phyloP scores from a whole-genome alignment of 768 basidiomycete species.

The Termitomyces sp. region DNA sequence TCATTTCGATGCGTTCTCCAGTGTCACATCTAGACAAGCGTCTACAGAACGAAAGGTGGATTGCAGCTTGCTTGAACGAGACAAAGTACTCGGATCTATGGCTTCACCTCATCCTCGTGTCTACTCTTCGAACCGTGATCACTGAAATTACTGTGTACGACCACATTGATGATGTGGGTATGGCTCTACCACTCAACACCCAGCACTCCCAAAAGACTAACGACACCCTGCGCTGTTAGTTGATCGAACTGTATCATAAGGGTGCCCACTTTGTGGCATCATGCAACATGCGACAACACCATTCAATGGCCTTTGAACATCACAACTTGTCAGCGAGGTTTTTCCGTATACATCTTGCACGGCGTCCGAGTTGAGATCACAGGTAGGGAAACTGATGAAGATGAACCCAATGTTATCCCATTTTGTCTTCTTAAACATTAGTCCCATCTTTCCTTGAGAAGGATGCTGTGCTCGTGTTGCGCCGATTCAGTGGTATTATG shows the following conservation, averaged over 20 bases:
- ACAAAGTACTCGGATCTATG: too few relatives aligned
- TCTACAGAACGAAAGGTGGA: not conserved
- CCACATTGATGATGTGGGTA: not conserved
- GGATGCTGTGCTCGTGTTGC: not conserved
- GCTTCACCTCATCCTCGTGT: too few relatives aligned
- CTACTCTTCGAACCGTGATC: too few relatives aligned
- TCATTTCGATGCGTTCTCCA: not conserved
- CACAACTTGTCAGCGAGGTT: too few relatives aligned
- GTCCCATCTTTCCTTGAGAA: not conserved
- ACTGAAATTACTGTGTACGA: not conserved
- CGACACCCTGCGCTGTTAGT: not conserved
- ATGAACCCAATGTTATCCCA: not conserved
- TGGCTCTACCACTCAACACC: not conserved
- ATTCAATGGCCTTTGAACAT: not conserved
- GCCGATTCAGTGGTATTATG: not conserved
- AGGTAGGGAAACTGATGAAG: not conserved
- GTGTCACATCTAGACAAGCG: conserved; percentile 11
- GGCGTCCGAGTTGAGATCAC: too few relatives aligned
- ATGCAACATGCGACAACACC: not conserved
- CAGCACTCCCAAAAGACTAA: not conserved
- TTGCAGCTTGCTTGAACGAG: too few relatives aligned
- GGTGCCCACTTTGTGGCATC: too few relatives aligned
- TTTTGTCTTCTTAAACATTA: not conserved
- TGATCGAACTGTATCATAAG: too few relatives aligned
- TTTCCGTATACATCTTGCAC: too few relatives aligned